Percentiles rank a stretch among this genome's conserved stretches.
Evolutionary conservation across 345 rosid genomes (phyloP).

Genomic region (Hevea brasiliensis): DNA sequence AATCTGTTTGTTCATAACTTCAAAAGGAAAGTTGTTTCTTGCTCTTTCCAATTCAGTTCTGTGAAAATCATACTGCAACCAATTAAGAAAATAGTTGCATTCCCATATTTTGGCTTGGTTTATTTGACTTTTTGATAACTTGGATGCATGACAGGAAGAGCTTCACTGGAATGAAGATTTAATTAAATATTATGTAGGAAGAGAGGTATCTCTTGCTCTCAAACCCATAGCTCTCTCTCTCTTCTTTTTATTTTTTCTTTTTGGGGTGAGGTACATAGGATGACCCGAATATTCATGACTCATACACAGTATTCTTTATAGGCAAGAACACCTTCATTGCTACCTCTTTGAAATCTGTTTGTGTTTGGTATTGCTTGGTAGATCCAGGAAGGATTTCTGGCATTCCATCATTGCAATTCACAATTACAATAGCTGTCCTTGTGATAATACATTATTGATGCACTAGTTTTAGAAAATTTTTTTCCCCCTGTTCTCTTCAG

Average conservation of each 20-base stretch:
- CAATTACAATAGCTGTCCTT: background rate
- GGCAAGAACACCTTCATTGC: background rate
- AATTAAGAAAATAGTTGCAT: background rate
- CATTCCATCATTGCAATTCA: background rate
- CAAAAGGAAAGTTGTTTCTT: background rate
- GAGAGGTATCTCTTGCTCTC: slow-evolving; percentile 56
- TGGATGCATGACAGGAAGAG: slow-evolving; percentile 63
- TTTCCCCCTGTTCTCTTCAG: background rate
- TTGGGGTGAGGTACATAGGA: background rate
- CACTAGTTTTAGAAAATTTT: background rate
- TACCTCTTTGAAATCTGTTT: background rate
- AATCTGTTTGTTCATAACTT: too few species aligned
- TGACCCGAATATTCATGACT: background rate
- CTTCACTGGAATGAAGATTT: slow-evolving; percentile 71
- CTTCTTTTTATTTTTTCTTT: background rate
- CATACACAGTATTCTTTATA: background rate
- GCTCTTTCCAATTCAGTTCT: background rate
- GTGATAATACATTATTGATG: background rate
- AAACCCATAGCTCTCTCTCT: background rate
- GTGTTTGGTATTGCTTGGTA: background rate
- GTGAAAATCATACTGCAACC: background rate
- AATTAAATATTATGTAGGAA: slow-evolving; percentile 67
- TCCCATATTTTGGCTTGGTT: background rate
- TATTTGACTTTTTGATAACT: slow-evolving; percentile 13
- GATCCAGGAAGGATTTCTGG: background rate